Base-by-base conservation (phyloP, 73 alveolate species). In the Stentor roeselii region DNA sequence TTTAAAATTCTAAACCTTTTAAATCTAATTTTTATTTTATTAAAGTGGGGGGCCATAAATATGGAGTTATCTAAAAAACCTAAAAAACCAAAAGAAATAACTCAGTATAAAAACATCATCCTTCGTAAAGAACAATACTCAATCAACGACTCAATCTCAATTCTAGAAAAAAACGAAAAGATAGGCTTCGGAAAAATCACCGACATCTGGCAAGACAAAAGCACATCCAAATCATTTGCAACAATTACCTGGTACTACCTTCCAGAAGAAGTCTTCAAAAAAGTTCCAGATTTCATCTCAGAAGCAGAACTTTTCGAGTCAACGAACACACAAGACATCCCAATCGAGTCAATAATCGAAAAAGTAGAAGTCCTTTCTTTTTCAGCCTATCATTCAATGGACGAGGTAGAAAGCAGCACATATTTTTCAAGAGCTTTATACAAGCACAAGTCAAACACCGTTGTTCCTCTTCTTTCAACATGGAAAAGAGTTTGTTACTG, bases 401-500 rank as follows among this genome's bases (percentile, higher is more conserved):
- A 67, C 34, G 41, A 67, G 34, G 60, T 80, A 0, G 84, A 86
- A 35, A 60, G 60, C 3, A 39, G 59, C 42, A 30, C 78, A 15
- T 80, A 39, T 75, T 85, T 39, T 34, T 27, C 42, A 15, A 77
- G 90, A 3, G 86, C 90, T 15, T 2, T 38, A n/a, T 85, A 85
- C 36, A 75, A 76, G 42, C 78, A 78, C 3, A 39, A 15, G 1
- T 40, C 36, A 36, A 86, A 82, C 59, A 27, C 36, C 15, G 76
- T 92, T 11, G 86, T 82, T 15, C 96, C 96, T 3, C 82, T 76
- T 40, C 86, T 89, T 58, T 86, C 84, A 59, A 89, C 88, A 31
- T 91, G 96, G 94, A 78, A 84, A 78, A 83, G 78, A 67, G 85
- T 86, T 36, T 91, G 96, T 59, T 67, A 80, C 4, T 91, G 96